Base-by-base conservation (phyloP, 768 basidiomycete genomes). In the Amanita molliuscula region DNA sequence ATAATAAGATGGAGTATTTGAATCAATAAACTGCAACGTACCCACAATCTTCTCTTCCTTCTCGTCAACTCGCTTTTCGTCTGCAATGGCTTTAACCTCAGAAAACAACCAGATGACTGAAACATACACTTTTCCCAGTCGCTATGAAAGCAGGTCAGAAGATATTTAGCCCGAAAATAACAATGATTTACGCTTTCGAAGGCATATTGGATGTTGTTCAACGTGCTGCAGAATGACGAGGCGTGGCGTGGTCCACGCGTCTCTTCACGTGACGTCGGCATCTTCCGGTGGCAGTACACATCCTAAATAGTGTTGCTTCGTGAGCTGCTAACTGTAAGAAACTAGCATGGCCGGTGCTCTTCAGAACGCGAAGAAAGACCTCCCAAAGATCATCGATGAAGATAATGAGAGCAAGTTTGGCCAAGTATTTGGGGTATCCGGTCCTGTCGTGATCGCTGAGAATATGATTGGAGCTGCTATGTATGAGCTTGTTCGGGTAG, bases 401-500 rank as follows among this genome's bases (percentile, higher is more conserved):
- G 88, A 95, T 55, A 76, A 77, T 43, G 94, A 96, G 70, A 85
- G 83, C 55, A 76, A 76, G 56, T 90, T 89, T 58, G 93, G 90
- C 51, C 79, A 84, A 58, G 92, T 95, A 6, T 92, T 79, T 64
- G 94, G 94, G 54, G 96, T 99, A 35, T 99, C 96, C 34, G 96
- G 96, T 37, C 96, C 96, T 45, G 95, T 97, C 72, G 95, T 99
- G 61, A 83, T 98, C 62, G 94, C 93, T 54, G 88, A 78, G 75
- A 93, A 94, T 71, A 97, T 95, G 93, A 76, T 76, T 51, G 93
- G 92, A 36, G 88, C 86, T 52, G 95, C 93, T 57, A 92, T 98
- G 96, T 90, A 95, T 68, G 91, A 97, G 67, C 82, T 98, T 55
- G 96, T 95, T 50, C 88, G 96, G 58, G 96, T 98, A 46, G 96